Percentiles rank a stretch among this genome's conserved stretches.
Conservation (phyloP, 345 rosid species). For the Bruguiera parviflora region DNA sequence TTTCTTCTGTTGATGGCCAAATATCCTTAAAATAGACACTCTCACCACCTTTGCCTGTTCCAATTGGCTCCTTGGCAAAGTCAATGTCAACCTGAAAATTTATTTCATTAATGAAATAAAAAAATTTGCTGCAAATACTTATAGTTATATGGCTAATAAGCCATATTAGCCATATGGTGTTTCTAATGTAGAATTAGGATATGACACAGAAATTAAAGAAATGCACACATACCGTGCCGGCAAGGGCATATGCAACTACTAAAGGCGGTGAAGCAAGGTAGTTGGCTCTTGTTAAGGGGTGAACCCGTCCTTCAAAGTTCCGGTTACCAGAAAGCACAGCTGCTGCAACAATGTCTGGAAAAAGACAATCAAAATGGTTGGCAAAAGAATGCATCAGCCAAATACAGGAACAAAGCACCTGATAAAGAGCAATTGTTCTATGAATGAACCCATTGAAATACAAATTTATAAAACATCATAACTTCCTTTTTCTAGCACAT, state of each 20-base stretch:
- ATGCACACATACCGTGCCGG: constrained; percentile 73
- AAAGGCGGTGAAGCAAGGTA: constrained; percentile 99
- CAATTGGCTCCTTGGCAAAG: constrained; percentile 90
- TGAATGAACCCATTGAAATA: not conserved
- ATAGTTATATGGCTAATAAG: not conserved
- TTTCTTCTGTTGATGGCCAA: constrained; percentile 92
- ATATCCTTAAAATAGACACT: constrained; percentile 74
- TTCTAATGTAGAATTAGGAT: not conserved
- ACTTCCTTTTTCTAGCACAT: not conserved
- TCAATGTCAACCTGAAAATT: constrained; percentile 81
- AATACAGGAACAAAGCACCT: not conserved
- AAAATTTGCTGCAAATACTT: not conserved
- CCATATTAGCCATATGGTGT: not conserved
- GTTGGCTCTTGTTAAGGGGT: constrained; percentile 95
- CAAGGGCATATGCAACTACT: constrained; percentile 98
- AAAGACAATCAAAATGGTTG: not conserved
- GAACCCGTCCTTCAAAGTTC: constrained; percentile 98
- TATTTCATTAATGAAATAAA: not conserved
- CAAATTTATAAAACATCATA: not conserved
- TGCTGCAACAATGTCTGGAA: constrained; percentile 81
- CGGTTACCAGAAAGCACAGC: constrained; percentile 98
- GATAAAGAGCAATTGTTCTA: not conserved
- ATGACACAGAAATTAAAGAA: not conserved
- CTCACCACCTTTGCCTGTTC: constrained; percentile 81
- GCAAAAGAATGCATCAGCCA: not conserved